Evolutionary conservation across 441 rosid species (phyloP).

Genomic region (Macaranga tanarius): DNA sequence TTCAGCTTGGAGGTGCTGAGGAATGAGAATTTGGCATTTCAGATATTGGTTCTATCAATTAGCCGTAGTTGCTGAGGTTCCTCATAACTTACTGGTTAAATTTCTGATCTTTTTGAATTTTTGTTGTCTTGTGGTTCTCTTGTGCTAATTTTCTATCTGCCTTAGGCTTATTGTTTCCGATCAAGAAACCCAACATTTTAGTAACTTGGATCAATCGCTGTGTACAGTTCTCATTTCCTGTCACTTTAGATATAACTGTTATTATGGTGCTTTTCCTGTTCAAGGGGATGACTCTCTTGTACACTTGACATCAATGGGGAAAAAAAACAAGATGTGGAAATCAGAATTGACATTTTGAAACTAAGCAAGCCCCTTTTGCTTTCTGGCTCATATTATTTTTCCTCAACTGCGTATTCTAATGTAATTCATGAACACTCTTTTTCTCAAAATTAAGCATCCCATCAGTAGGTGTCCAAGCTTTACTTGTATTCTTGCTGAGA

Average conservation of each 20-base stretch:
- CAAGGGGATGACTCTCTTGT: slow-evolving; percentile 26
- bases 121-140: slow-evolving; percentile 30
- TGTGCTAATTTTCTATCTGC: slow-evolving; percentile 48
- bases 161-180: slow-evolving; percentile 40
- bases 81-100: slow-evolving; percentile 33
- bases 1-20: slow-evolving; percentile 65
- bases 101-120: slow-evolving; percentile 31
- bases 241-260: slow-evolving; percentile 21
- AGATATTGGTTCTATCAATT: slow-evolving; percentile 18
- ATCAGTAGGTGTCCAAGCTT: background rate
- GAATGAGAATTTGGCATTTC: slow-evolving; percentile 14
- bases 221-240: slow-evolving; percentile 33
- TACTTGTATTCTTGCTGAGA: too few species aligned
- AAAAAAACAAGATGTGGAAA: slow-evolving; percentile 19
- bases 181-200: slow-evolving; percentile 39
- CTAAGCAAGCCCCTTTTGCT: background rate
- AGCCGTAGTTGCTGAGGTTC: slow-evolving; percentile 33
- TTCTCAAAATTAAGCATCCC: background rate
- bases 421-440: background rate
- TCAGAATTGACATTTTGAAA: slow-evolving; percentile 21
- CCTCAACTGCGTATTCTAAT: background rate
- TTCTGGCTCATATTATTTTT: background rate
- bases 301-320: slow-evolving; percentile 25
- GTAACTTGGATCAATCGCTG: slow-evolving; percentile 33
- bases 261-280: slow-evolving; percentile 19